Evolutionary conservation across 2,329 filamentous ascomycete genomes (phyloP).

Genomic region (Passalora sequoiae): DNA sequence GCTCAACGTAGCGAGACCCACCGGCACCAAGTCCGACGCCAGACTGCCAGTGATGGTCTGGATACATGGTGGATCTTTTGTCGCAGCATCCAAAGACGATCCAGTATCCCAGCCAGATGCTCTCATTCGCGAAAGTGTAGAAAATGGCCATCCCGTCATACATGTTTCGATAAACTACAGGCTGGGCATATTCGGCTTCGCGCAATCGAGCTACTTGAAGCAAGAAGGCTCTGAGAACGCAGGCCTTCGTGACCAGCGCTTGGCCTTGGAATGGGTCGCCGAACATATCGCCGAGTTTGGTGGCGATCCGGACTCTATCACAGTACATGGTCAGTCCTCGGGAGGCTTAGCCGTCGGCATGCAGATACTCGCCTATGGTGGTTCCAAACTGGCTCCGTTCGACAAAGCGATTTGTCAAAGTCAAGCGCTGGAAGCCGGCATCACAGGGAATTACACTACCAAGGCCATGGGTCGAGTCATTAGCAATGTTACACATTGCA

Average conservation of each 20-base stretch:
- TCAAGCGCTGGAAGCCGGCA: constrained; percentile 50
- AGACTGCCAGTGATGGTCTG: constrained; percentile 37
- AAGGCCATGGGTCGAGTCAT: constrained; percentile 43
- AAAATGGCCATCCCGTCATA: constrained; percentile 39
- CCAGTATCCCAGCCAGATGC: constrained; percentile 41
- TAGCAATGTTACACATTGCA: constrained; percentile 43
- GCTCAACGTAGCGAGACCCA: constrained; percentile 26
- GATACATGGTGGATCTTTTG: constrained; percentile 27
- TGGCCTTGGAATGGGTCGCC: constrained; percentile 56
- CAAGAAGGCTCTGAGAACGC: constrained; percentile 34
- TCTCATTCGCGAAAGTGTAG: constrained; percentile 44
- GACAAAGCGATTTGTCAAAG: constrained; percentile 45
- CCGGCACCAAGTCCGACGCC: constrained; percentile 21
- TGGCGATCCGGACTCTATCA: constrained; percentile 47
- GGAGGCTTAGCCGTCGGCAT: constrained; percentile 30
- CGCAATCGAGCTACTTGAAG: constrained; percentile 32
- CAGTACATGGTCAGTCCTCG: constrained; percentile 39
- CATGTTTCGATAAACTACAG: constrained; percentile 31
- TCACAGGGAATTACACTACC: constrained; percentile 42
- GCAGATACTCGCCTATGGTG: constrained; percentile 49
- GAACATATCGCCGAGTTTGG: constrained; percentile 57
- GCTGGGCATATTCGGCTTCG: constrained; percentile 38
- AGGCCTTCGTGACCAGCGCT: constrained; percentile 55
- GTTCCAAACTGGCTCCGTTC: constrained; percentile 42
- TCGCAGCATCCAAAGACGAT: constrained; percentile 27